Evolutionary conservation across 345 rosid species (phyloP), one percentile per base, ranked within the genome.

Genomic region (Eucalyptus virginea): DNA sequence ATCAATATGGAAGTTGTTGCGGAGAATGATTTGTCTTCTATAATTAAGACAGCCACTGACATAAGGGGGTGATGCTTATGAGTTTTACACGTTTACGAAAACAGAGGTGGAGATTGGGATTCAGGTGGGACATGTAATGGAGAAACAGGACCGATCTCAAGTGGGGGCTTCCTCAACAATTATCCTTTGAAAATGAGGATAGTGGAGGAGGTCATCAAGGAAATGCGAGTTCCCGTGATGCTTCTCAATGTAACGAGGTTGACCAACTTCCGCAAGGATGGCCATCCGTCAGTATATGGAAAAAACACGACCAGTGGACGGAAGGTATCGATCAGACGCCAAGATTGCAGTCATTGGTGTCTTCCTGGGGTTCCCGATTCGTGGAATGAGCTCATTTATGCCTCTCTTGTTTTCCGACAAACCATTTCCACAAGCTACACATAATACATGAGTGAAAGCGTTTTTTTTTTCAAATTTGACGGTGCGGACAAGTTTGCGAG

Each of bases 271-370:
- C 95, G 99, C 88, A 98, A 97, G 90, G 99, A 97, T 69, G 98
- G 99, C 21, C 99, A 97, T 90, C 99, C 99, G 4, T 96, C 99
- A 12, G 87, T 95, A 87, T 98, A 91, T 58, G 96, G 99, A 56
- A 97, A 95, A 94, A 94, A 89, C 81, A 58, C 86, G 42, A 90
- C 87, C 1, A 90, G 88, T 12, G 95, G 95, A 54, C 91, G 88
- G 88, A 92, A 89, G 91, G 91, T 92, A 51, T 92, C 96, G 6
- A 86, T 86, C 8, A 93, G 93, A 88, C 92, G 93, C 86, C 98
- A 98, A 88, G 99, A 98, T 90, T 98, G 99, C 92, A 98, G 99
- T 92, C 99, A 98, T 88, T 98, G 99, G 99, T 98, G 99, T 92
- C 94, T 98, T 90, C 99, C 98, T 0, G 99, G 99, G 45, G 96